These are phyloP conservation scores for Russula foetens DNA, from an alignment of 768 basidiomycete genomes.

Conservation along the genomic window DNA sequence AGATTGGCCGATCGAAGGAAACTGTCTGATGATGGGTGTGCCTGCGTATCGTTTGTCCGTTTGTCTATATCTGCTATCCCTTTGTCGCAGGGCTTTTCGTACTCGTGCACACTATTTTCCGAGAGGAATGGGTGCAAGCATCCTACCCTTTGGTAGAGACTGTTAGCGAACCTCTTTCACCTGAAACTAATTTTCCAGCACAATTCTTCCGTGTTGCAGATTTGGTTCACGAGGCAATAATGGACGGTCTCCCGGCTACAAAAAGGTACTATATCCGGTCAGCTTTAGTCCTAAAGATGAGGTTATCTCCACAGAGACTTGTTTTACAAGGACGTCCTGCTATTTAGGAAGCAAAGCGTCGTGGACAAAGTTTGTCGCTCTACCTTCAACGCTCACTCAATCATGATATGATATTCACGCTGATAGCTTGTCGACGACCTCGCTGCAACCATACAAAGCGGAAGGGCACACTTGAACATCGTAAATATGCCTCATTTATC, in stretches of 20 bases:
- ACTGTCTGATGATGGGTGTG: conserved; percentile 26
- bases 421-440: conserved; percentile 80
- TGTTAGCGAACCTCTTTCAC: not conserved
- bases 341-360: conserved; percentile 71
- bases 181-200: conserved; percentile 35
- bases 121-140: conserved; percentile 29
- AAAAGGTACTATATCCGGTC: conserved; percentile 8
- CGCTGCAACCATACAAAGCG: conserved; percentile 69
- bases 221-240: conserved; percentile 59
- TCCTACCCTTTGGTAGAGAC: conserved; percentile 35
- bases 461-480: conserved; percentile 72
- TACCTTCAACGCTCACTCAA: not conserved
- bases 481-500: conserved; percentile 34
- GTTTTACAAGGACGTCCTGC: conserved; percentile 73
- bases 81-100: conserved; percentile 16
- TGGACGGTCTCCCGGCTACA: conserved; percentile 38
- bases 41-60: not conserved
- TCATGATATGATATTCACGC: not conserved
- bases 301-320: conserved; percentile 50
- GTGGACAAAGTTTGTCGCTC: conserved; percentile 59
- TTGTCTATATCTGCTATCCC: not conserved
- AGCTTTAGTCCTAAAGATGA: not conserved
- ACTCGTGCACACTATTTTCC: conserved; percentile 33
- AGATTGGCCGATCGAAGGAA: conserved; percentile 32
- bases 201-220: conserved; percentile 61